phyloP scores from a whole-genome alignment of 2,329 filamentous ascomycete genomes.

The Pyrenochaeta sp. region DNA sequence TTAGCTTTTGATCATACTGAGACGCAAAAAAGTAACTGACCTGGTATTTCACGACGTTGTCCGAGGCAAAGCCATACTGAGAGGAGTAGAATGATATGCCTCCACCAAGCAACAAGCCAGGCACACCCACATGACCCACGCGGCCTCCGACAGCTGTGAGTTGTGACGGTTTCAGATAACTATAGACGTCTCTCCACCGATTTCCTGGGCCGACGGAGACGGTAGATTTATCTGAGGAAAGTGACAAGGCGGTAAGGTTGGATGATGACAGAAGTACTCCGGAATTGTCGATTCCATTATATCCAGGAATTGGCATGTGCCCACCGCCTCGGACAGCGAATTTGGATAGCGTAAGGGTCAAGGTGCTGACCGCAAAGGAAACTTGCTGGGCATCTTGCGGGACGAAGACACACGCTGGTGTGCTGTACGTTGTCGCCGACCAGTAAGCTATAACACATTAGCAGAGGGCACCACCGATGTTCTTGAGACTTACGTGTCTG shows the following conservation, averaged over 20 bases:
- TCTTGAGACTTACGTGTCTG: not conserved
- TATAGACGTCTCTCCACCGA: constrained; percentile 42
- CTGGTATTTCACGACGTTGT: constrained; percentile 36
- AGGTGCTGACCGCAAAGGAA: constrained; percentile 21
- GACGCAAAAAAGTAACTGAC: not conserved
- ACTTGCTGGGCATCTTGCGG: constrained; percentile 28
- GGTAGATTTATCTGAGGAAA: constrained; percentile 30
- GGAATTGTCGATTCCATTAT: constrained; percentile 21
- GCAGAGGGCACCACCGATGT: not conserved
- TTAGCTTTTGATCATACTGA: not conserved
- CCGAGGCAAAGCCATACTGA: constrained; percentile 26
- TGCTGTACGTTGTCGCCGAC: constrained; percentile 16
- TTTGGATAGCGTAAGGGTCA: constrained; percentile 17
- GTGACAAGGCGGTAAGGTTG: constrained; percentile 29
- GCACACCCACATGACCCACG: constrained; percentile 40
- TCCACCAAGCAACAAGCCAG: constrained; percentile 39
- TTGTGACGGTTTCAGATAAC: constrained; percentile 26
- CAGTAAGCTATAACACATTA: constrained; percentile 8
- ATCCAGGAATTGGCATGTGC: constrained; percentile 32
- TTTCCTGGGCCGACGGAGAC: constrained; percentile 41
- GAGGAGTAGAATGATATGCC: constrained; percentile 31
- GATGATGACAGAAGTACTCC: constrained; percentile 27
- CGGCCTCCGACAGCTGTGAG: constrained; percentile 40
- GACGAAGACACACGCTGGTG: constrained; percentile 31
- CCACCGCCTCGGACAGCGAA: constrained; percentile 36